Evolutionary conservation across 768 basidiomycete species (phyloP).

Genomic region (Suillus subluteus): DNA sequence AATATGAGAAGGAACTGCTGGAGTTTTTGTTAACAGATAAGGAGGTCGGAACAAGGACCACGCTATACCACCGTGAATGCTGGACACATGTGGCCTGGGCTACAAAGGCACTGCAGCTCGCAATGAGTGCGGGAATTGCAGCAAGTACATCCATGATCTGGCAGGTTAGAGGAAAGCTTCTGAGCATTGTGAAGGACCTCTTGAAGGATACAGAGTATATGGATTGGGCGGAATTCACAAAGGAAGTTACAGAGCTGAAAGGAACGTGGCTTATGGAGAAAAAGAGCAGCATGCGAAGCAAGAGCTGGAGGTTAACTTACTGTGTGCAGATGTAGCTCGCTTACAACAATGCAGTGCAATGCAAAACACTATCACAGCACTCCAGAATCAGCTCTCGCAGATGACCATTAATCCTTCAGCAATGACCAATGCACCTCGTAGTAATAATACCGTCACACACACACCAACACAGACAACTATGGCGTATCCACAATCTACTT

Average conservation of each 20-base stretch:
- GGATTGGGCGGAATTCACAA: background rate
- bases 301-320: too few relatives aligned
- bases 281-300: too few relatives aligned
- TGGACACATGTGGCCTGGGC: background rate
- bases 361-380: too few relatives aligned
- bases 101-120: slow-evolving; percentile 1
- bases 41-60: background rate
- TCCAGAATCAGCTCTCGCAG: too few relatives aligned
- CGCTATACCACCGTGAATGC: background rate
- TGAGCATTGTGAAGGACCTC: background rate
- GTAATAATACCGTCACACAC: too few relatives aligned
- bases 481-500: too few relatives aligned
- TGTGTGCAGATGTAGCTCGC: too few relatives aligned
- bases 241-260: background rate
- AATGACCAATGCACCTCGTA: accelerated
- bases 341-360: too few relatives aligned
- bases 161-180: background rate
- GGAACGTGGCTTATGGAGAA: background rate
- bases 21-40: too few relatives aligned
- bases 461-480: too few relatives aligned
- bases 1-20: background rate
- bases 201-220: background rate
- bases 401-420: too few relatives aligned
- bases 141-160: background rate
- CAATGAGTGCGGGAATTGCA: slow-evolving; percentile 24